These are phyloP conservation scores for Camelina sativa DNA, from an alignment of 345 rosid genomes.

Conservation along the genomic window DNA sequence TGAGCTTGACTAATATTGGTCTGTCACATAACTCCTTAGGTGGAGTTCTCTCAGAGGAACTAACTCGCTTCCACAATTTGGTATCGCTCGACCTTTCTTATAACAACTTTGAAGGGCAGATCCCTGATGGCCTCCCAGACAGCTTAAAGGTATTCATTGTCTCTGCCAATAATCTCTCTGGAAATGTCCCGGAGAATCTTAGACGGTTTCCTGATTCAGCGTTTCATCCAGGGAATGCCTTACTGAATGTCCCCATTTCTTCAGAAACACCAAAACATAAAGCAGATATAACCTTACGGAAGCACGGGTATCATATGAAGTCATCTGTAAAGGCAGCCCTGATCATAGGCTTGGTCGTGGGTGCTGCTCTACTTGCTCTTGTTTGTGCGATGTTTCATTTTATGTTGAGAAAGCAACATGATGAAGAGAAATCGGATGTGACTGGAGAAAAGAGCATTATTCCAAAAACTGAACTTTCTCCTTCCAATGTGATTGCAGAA, in stretches of 20 bases:
- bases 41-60: constrained; percentile 58
- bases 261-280: constrained; percentile 48
- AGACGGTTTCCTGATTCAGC: constrained; percentile 76
- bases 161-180: constrained; percentile 82
- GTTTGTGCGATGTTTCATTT: constrained; percentile 50
- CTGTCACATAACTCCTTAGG: constrained; percentile 72
- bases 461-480: constrained; percentile 44
- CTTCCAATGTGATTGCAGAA: constrained; percentile 40
- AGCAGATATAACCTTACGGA: constrained; percentile 41
- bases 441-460: constrained; percentile 46
- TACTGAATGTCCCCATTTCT: constrained; percentile 55
- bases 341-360: constrained; percentile 65
- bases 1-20: constrained; percentile 67
- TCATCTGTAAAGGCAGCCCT: constrained; percentile 55
- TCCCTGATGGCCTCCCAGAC: constrained; percentile 68
- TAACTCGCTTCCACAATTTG: constrained; percentile 54
- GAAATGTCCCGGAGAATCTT: constrained; percentile 67
- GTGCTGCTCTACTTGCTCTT: constrained; percentile 51
- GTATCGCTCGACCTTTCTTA: constrained; percentile 65
- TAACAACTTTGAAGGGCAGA: constrained; percentile 71
- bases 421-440: constrained; percentile 29
- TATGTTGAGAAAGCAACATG: constrained; percentile 41
- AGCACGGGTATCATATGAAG: constrained; percentile 49
- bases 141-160: constrained; percentile 63
- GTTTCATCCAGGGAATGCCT: constrained; percentile 82